These are phyloP conservation scores for Glycine soja DNA, from an alignment of 306 rosid genomes.

Conservation along the genomic window DNA sequence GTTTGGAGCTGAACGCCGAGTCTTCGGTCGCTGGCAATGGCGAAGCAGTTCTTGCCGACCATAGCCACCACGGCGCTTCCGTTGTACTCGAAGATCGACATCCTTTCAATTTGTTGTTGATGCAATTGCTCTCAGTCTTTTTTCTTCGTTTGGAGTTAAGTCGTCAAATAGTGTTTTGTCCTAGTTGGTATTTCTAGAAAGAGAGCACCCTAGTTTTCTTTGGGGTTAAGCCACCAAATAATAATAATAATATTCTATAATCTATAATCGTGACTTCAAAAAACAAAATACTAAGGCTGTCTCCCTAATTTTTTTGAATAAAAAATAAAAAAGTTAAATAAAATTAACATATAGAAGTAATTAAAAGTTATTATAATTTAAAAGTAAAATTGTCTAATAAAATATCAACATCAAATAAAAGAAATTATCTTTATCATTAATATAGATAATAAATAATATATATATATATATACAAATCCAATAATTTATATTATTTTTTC, in stretches of 20 bases:
- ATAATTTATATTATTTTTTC: no score
- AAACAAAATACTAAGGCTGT: no score
- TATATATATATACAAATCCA: no score
- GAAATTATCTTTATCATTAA: no score
- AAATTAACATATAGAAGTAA: no score
- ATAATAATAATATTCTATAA: background rate
- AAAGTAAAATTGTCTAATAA: no score
- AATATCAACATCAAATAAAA: no score
- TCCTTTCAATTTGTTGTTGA: background rate
- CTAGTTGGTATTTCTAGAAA: background rate
- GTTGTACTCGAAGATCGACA: slow-evolving; percentile 95
- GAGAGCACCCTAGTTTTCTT: slow-evolving; percentile 17
- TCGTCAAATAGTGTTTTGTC: background rate
- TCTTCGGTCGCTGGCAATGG: slow-evolving; percentile 96
- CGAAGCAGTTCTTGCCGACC: slow-evolving; percentile 99
- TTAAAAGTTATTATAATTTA: no score
- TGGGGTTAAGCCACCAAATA: slow-evolving; percentile 22
- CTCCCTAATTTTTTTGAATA: no score
- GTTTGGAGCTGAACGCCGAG: slow-evolving; percentile 98
- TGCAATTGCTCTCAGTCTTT: background rate
- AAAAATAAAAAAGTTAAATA: no score
- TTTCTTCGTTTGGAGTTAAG: background rate
- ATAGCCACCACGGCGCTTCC: slow-evolving; percentile 94
- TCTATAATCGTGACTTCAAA: no score
- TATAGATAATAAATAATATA: no score